These are phyloP conservation scores for Pythium periplocum DNA, from an alignment of 352 stramenopile species.

Conservation along the genomic window DNA sequence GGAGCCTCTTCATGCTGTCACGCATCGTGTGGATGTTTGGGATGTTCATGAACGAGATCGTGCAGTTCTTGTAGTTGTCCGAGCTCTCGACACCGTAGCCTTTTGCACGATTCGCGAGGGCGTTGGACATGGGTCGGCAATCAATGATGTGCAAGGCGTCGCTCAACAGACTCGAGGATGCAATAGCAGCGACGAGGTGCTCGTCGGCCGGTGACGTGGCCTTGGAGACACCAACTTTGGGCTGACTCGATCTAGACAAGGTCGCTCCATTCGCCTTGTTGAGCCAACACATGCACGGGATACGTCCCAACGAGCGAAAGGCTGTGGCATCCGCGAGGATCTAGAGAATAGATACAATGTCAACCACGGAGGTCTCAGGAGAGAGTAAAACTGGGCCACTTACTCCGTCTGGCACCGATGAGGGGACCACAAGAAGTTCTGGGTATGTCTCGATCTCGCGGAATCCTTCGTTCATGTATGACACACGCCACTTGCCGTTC, in stretches of 20 bases:
- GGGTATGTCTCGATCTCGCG: conserved; percentile 91
- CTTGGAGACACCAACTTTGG: conserved; percentile 80
- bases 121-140: conserved; percentile 77
- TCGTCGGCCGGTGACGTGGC: conserved; percentile 68
- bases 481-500: conserved; percentile 59
- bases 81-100: conserved; percentile 95
- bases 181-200: conserved; percentile 59
- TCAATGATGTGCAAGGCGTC: conserved; percentile 79
- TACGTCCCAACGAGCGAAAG: conserved; percentile 69
- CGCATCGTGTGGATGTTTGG: conserved; percentile 99
- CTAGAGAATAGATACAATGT: conserved; percentile 9
- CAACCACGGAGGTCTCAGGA: too few species aligned
- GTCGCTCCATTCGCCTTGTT: conserved; percentile 63
- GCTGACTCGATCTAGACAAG: conserved; percentile 74
- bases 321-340: conserved; percentile 69
- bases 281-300: conserved; percentile 70
- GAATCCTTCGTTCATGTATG: conserved; percentile 67
- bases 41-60: conserved; percentile 98
- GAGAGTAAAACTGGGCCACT: background rate
- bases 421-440: conserved; percentile 89
- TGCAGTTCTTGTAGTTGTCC: conserved; percentile 93
- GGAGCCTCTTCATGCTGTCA: conserved; percentile 84
- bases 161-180: conserved; percentile 53
- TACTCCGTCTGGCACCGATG: conserved; percentile 84
- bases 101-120: conserved; percentile 81